phyloP scores from a whole-genome alignment of 805 yeast species.

The Citeromyces nyonsensis region DNA sequence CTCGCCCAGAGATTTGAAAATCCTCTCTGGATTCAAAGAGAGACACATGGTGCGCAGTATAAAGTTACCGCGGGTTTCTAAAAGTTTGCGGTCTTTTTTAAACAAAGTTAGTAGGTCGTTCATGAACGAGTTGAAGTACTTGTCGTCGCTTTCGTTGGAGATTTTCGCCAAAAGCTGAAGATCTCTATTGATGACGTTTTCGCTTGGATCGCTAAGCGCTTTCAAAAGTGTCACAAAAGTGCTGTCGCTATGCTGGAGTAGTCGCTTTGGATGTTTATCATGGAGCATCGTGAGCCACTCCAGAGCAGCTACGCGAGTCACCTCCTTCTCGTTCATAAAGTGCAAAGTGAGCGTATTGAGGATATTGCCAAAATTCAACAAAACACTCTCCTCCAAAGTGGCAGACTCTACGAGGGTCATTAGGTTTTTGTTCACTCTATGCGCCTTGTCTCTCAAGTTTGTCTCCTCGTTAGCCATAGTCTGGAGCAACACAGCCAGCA shows the following conservation, averaged over 20 bases:
- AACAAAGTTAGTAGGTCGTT: slow-evolving; percentile 54
- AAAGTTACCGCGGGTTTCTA: slow-evolving; percentile 66
- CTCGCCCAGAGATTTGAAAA: slow-evolving; percentile 66
- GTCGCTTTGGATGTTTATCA: slow-evolving; percentile 43
- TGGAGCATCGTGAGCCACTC: slow-evolving; percentile 86
- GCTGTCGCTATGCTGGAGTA: slow-evolving; percentile 38
- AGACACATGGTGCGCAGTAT: slow-evolving; percentile 75
- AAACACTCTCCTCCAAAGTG: slow-evolving; percentile 22
- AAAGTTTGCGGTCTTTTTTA: slow-evolving; percentile 47
- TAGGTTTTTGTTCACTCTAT: slow-evolving; percentile 37
- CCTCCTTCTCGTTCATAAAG: slow-evolving; percentile 60
- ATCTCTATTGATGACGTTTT: slow-evolving; percentile 63
- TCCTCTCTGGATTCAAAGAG: slow-evolving; percentile 67
- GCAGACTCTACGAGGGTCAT: slow-evolving; percentile 33
- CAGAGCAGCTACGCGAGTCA: slow-evolving; percentile 67
- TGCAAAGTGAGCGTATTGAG: slow-evolving; percentile 62
- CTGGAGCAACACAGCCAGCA: slow-evolving; percentile 53
- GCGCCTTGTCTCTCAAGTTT: slow-evolving; percentile 35
- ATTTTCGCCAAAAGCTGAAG: slow-evolving; percentile 60
- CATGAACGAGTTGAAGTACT: slow-evolving; percentile 63
- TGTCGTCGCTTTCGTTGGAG: slow-evolving; percentile 56
- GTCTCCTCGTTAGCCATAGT: slow-evolving; percentile 39
- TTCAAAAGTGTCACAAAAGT: slow-evolving; percentile 67
- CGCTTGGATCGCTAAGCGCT: slow-evolving; percentile 55
- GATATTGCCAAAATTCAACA: slow-evolving; percentile 38